Evolutionary conservation across 2,329 filamentous ascomycete genomes (phyloP), one percentile per base, ranked within the genome.

Genomic region (Malbranchea cinnamomea): DNA sequence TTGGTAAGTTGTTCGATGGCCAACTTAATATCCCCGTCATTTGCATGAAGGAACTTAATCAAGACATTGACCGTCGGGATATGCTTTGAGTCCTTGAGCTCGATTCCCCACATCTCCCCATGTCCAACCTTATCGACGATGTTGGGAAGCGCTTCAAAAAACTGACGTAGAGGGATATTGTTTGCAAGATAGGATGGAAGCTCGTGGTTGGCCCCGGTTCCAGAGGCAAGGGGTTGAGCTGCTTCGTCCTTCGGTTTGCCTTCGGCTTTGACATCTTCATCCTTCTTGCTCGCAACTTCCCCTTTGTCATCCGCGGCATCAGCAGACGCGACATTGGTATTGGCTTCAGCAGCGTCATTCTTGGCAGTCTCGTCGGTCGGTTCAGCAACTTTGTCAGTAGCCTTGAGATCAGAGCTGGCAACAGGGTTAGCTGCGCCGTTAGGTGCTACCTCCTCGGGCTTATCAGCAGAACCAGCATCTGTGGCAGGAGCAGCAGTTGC

Each of bases 11-110:
- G 85, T 32, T 76, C 70, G 49, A 76, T 74, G 10, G 85, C 81
- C 49, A 75, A 75, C 31, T 64, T 62, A 5, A 82, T 52, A 46
- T 91, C 74, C 37, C 77, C 75, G 37, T 75, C 73, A 52, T 94
- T 94, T 50, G 85, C 87, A 43, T 85, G 81, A 33, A 95, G 70
- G 59, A 85, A 94, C 62, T 94, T 95, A 52, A 92, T 83, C 28
- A 94, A 65, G 30, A 94, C 71, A 44, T 93, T 75, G 49, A 79
- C 76, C 27, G 79, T 84, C 32, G 80, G 80, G 30, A 85, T 65
- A 44, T 83, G 66, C 23, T 57, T 44, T 32, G 43, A 45, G 33
- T 50, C 45, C 35, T 53, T 49, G 28, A 94, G 70, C 18, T 68
- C 61, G 31, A 94, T 73, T 28, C 85, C 85, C 73, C 85, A 95